phyloP scores from a whole-genome alignment of 1,284 basidiomycete genomes.

The Megacollybia platyphylla region DNA sequence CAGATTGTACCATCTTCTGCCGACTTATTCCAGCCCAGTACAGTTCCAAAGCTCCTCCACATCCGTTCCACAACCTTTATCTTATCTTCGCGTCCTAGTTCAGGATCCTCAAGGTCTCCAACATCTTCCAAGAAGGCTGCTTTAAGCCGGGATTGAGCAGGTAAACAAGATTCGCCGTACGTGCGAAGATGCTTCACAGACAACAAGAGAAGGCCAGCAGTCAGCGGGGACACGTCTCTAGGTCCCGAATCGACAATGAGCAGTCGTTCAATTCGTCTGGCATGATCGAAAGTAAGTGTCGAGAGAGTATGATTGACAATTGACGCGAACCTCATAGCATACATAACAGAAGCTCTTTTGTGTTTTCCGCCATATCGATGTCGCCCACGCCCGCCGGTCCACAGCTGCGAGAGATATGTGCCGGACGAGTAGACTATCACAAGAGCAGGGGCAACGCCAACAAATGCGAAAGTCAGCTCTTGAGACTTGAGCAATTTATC shows the following conservation, averaged over 20 bases:
- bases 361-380: constrained; percentile 40
- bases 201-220: constrained; percentile 63
- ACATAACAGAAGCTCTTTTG: constrained; percentile 39
- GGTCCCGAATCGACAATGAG: constrained; percentile 37
- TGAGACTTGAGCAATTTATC: constrained; percentile 92
- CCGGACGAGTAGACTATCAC: constrained; percentile 66
- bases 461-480: constrained; percentile 94
- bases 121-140: constrained; percentile 82
- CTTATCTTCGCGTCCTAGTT: constrained; percentile 57
- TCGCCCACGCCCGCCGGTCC: constrained; percentile 31
- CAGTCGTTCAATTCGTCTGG: constrained; percentile 64
- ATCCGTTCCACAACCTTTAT: constrained; percentile 74
- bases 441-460: constrained; percentile 88
- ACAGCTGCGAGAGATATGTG: constrained; percentile 38
- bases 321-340: constrained; percentile 40
- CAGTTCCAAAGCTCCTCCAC: constrained; percentile 78
- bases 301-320: background rate
- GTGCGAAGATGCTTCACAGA: constrained; percentile 57
- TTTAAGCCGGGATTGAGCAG: constrained; percentile 43
- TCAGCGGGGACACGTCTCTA: constrained; percentile 31
- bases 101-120: constrained; percentile 68
- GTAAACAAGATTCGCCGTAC: constrained; percentile 45
- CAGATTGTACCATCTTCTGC: constrained; percentile 7
- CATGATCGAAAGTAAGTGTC: constrained; percentile 1
- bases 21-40: constrained; percentile 38